A percentile compares a stretch with the other conserved stretches of the same genome.
Conservation (phyloP, 352 stramenopile species). For the Pythium pectinolyticum region DNA sequence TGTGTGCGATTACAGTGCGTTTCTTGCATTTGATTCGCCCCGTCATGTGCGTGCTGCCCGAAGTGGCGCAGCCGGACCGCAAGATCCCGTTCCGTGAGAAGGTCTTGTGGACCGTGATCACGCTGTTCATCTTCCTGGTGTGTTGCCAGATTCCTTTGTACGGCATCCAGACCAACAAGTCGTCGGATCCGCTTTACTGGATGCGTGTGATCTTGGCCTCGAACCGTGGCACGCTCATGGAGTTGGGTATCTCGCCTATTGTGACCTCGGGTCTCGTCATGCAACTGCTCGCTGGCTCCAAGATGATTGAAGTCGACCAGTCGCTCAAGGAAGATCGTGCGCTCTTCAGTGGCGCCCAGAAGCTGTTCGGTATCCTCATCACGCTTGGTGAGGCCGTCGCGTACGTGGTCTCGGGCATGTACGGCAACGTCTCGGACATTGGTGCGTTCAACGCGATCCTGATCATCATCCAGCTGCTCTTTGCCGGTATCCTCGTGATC, state of each 20-base stretch:
- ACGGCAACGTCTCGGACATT: conserved; percentile 97
- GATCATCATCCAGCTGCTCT: conserved; percentile 99
- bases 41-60: conserved; percentile 98
- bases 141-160: conserved; percentile 99
- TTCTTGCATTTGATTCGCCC: conserved; percentile 98
- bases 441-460: conserved; percentile 98
- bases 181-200: conserved; percentile 99
- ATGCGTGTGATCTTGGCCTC: conserved; percentile 99
- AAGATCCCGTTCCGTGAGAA: conserved; percentile 99
- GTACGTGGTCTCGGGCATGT: conserved; percentile 99
- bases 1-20: conserved; percentile 66
- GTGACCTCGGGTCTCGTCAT: conserved; percentile 99
- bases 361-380: conserved; percentile 99
- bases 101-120: conserved; percentile 99
- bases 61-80: conserved; percentile 95
- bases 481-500: conserved; percentile 98
- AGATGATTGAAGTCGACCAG: conserved; percentile 99
- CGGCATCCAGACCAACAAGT: conserved; percentile 98
- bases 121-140: conserved; percentile 99
- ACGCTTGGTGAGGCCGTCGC: conserved; percentile 98
- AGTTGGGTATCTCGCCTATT: conserved; percentile 98
- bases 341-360: conserved; percentile 98
- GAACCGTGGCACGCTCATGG: conserved; percentile 98
- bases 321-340: conserved; percentile 98
- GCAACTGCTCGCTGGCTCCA: conserved; percentile 97